These are phyloP conservation scores for Lindgomyces ingoldianus DNA, from an alignment of 495 filamentous ascomycete species.

Conservation along the genomic window DNA sequence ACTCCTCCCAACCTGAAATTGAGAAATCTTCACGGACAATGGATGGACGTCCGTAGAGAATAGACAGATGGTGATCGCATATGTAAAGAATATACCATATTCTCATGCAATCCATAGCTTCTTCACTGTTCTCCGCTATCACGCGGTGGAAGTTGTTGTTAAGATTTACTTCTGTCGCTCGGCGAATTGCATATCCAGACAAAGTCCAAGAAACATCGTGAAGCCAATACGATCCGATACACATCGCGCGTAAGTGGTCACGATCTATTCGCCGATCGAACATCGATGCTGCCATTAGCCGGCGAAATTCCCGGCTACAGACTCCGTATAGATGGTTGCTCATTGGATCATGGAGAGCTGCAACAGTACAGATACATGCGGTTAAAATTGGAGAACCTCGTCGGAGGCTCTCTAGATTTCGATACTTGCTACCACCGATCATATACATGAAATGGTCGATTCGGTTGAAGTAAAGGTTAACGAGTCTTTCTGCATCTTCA, in stretches of 20 bases:
- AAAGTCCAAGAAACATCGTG: conserved; percentile 59
- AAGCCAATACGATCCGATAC: conserved; percentile 59
- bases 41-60: conserved; percentile 57
- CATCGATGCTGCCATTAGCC: conserved; percentile 55
- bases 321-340: conserved; percentile 53
- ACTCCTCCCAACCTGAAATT: conserved; percentile 44
- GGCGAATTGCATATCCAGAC: conserved; percentile 59
- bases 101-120: conserved; percentile 46
- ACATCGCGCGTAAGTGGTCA: conserved; percentile 57
- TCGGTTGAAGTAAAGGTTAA: conserved; percentile 54
- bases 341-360: conserved; percentile 54
- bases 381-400: conserved; percentile 54
- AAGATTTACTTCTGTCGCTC: conserved; percentile 55
- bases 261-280: conserved; percentile 53
- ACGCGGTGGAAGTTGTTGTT: conserved; percentile 55
- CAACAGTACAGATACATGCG: conserved; percentile 55
- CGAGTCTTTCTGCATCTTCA: conserved; percentile 54
- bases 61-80: conserved; percentile 59
- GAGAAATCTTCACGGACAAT: conserved; percentile 51
- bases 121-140: conserved; percentile 47
- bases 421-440: conserved; percentile 49
- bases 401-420: conserved; percentile 51
- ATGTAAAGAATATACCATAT: conserved; percentile 56
- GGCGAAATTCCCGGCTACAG: conserved; percentile 57
- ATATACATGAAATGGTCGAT: conserved; percentile 58